A percentile compares a stretch with the other conserved stretches of the same genome.
phyloP scores from a whole-genome alignment of 768 basidiomycete genomes.

The Astraeus odoratus region DNA sequence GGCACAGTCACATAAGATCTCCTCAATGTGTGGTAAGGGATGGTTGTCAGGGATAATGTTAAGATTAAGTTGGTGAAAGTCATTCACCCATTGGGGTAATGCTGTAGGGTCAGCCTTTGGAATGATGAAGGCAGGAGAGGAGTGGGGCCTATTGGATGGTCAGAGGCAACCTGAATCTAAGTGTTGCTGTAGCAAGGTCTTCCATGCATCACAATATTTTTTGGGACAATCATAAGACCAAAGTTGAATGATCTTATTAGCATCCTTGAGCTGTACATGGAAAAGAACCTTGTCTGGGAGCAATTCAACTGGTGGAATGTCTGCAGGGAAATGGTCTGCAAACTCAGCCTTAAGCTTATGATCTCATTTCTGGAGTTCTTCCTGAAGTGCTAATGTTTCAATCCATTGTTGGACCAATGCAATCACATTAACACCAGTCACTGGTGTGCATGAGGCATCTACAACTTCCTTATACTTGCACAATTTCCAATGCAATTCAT shows the following conservation, averaged over 20 bases:
- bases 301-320: constrained; percentile 12
- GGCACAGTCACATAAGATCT: constrained; percentile 7
- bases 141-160: constrained; percentile 18
- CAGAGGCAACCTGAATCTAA: constrained; percentile 22
- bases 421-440: neutral
- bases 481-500: neutral
- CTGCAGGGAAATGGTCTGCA: neutral
- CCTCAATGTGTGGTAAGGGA: constrained; percentile 15
- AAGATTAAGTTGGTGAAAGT: constrained; percentile 11
- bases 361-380: neutral
- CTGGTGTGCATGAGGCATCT: neutral
- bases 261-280: constrained; percentile 11
- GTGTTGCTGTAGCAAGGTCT: constrained; percentile 25
- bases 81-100: constrained; percentile 13
- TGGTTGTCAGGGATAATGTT: constrained; percentile 19
- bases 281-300: constrained; percentile 13
- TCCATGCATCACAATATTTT: constrained; percentile 24
- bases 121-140: constrained; percentile 27
- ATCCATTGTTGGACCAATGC: neutral
- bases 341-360: neutral
- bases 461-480: neutral
- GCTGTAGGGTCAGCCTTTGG: constrained; percentile 15
- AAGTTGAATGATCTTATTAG: constrained; percentile 5
- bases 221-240: constrained; percentile 14
- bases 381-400: neutral